A percentile compares a stretch with the other conserved stretches of the same genome.
Conservation (phyloP, 257 asterid species). For the Primulina huaijiensis region DNA sequence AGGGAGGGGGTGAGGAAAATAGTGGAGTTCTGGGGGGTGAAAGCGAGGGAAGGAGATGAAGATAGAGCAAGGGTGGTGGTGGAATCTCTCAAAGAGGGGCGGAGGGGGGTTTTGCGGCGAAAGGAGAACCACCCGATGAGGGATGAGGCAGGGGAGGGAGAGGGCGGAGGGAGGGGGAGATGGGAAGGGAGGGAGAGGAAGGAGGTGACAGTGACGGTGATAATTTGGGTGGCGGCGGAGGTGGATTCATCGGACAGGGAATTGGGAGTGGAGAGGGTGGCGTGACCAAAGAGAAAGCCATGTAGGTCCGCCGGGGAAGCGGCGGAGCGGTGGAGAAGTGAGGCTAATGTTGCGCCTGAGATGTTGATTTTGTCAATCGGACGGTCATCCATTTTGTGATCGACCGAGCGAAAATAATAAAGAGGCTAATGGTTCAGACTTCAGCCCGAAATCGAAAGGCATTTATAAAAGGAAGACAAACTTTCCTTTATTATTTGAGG, state of each 20-base stretch:
- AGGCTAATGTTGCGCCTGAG: slow-evolving; percentile 66
- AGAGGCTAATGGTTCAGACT: neutral
- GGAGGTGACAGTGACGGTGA: slow-evolving; percentile 16
- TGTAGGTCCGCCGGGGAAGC: slow-evolving; percentile 62
- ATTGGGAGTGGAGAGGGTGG: neutral
- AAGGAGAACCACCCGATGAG: slow-evolving; percentile 51
- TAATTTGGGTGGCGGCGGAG: neutral
- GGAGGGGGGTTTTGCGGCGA: slow-evolving; percentile 61
- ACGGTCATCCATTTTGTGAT: slow-evolving; percentile 41
- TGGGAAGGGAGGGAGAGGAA: slow-evolving; percentile 19
- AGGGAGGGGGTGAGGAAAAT: slow-evolving; percentile 61
- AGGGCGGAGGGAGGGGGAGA: slow-evolving; percentile 29
- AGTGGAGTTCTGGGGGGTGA: slow-evolving; percentile 45
- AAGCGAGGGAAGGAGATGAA: slow-evolving; percentile 38
- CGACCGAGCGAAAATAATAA: neutral
- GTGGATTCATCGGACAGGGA: slow-evolving; percentile 7
- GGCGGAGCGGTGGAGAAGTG: slow-evolving; percentile 80
- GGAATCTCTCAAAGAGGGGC: slow-evolving; percentile 60
- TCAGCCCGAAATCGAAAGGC: too few relatives aligned
- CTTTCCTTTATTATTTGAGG: too few relatives aligned
- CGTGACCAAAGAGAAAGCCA: slow-evolving; percentile 69
- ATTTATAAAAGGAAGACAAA: too few relatives aligned
- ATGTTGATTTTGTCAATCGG: slow-evolving; percentile 67
- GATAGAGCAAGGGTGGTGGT: slow-evolving; percentile 40
- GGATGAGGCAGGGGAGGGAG: slow-evolving; percentile 22